These are phyloP conservation scores for Diaporthe destruens DNA, from an alignment of 2,329 filamentous ascomycete species.

Conservation along the genomic window DNA sequence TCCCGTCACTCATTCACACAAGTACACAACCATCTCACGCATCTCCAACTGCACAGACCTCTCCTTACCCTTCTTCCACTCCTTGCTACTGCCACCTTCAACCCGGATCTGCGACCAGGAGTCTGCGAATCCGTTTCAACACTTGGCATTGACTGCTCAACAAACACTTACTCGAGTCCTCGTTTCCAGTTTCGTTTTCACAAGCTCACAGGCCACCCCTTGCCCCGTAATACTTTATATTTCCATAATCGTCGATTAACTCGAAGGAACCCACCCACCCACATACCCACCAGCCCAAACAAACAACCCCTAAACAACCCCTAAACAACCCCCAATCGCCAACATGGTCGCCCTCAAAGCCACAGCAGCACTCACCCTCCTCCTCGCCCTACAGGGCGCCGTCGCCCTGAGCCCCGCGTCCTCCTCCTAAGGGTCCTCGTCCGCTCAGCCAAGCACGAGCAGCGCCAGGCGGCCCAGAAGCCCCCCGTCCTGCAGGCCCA, in stretches of 20 bases:
- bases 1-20: neutral
- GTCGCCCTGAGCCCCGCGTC: conserved; percentile 27
- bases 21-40: neutral
- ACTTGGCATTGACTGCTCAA: neutral
- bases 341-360: conserved; percentile 27
- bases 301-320: neutral
- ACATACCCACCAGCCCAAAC: too few species aligned
- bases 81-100: conserved; percentile 2
- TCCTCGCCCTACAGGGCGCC: conserved; percentile 31
- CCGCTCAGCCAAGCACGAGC: conserved; percentile 27
- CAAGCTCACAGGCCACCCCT: neutral
- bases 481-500: conserved; percentile 24
- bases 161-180: neutral
- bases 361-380: conserved; percentile 16
- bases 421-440: conserved; percentile 4
- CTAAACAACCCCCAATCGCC: neutral
- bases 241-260: neutral
- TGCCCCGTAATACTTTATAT: neutral
- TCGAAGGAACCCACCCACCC: neutral
- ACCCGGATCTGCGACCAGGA: conserved; percentile 40
- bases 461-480: conserved; percentile 34
- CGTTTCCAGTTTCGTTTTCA: conserved; percentile 23
- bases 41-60: conserved; percentile 19
- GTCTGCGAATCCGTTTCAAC: conserved; percentile 39
- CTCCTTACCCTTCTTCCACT: neutral